Conservation (phyloP, 1,139 yeast genomes). For the Blastobotrys malaysiensis region DNA sequence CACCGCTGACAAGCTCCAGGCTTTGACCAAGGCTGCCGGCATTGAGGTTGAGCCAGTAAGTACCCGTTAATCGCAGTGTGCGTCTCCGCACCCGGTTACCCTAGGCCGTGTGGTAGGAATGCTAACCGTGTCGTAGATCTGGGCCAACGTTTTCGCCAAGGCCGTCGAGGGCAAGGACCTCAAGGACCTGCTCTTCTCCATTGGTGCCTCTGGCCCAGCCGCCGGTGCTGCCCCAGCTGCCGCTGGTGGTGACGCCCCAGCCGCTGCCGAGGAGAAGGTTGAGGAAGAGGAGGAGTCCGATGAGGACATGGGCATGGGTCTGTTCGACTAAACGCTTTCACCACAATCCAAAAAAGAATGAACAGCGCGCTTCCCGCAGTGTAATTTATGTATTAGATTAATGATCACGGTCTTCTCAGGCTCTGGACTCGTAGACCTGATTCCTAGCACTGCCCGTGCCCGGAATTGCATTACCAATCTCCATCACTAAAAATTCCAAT, state of each 20-base stretch:
- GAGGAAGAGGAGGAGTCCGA: conserved; percentile 32
- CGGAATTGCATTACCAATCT: no score
- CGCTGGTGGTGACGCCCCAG: conserved; percentile 58
- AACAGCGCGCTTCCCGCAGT: not conserved
- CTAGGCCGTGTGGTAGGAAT: not conserved
- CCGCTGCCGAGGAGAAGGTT: conserved; percentile 53
- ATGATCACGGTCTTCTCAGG: not conserved
- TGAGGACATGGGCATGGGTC: conserved; percentile 38
- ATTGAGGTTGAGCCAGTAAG: conserved; percentile 68
- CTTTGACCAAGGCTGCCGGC: conserved; percentile 87
- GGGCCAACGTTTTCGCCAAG: conserved; percentile 95
- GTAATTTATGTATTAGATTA: not conserved
- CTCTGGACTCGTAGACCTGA: not conserved
- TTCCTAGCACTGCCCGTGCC: no score
- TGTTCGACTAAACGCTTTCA: conserved; percentile 31
- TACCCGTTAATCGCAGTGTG: conserved; percentile 11
- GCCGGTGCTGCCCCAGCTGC: conserved; percentile 52
- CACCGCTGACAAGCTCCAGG: conserved; percentile 84
- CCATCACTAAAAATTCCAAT: no score
- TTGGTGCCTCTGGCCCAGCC: conserved; percentile 61
- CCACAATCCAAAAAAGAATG: not conserved
- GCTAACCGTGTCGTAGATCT: conserved; percentile 51
- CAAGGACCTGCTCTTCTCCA: conserved; percentile 81
- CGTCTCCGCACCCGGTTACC: not conserved
- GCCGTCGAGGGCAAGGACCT: conserved; percentile 96